A percentile compares a stretch with the other conserved stretches of the same genome.
These are phyloP conservation scores for Ogataea sp. DNA, from an alignment of 805 yeast species.

Conservation along the genomic window DNA sequence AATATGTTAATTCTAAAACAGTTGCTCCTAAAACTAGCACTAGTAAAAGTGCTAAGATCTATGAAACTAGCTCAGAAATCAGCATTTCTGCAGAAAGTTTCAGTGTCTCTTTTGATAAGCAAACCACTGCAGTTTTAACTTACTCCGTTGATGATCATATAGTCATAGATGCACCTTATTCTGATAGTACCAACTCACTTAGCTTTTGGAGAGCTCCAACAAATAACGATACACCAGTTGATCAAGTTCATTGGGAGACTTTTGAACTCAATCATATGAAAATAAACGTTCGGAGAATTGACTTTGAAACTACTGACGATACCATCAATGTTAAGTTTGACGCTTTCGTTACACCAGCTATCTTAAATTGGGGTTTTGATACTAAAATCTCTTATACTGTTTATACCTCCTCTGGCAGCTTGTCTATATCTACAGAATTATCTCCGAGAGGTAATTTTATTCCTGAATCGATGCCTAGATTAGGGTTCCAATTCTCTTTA, in stretches of 20 bases:
- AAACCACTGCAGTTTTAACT: not conserved
- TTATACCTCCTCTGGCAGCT: not conserved
- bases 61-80: not conserved
- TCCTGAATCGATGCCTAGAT: slow-evolving; percentile 23
- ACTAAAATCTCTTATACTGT: slow-evolving; percentile 2
- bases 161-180: not conserved
- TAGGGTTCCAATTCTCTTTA: slow-evolving; percentile 25
- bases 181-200: not conserved
- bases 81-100: not conserved
- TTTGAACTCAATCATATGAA: slow-evolving; percentile 18
- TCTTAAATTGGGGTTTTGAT: slow-evolving; percentile 20
- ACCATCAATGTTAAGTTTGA: slow-evolving; percentile 6
- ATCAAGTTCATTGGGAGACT: slow-evolving; percentile 19
- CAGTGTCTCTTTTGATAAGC: not conserved
- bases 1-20: not conserved
- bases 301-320: not conserved
- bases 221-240: slow-evolving; percentile 20
- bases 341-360: slow-evolving; percentile 16
- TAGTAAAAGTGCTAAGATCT: no score
- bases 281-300: slow-evolving; percentile 4
- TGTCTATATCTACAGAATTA: not conserved
- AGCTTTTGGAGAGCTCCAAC: slow-evolving; percentile 25
- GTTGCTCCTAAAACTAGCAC: no score
- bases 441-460: slow-evolving; percentile 3
- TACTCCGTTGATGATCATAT: not conserved